Conservation (phyloP, 2,329 filamentous ascomycete species). For the Fusarium luffae region DNA sequence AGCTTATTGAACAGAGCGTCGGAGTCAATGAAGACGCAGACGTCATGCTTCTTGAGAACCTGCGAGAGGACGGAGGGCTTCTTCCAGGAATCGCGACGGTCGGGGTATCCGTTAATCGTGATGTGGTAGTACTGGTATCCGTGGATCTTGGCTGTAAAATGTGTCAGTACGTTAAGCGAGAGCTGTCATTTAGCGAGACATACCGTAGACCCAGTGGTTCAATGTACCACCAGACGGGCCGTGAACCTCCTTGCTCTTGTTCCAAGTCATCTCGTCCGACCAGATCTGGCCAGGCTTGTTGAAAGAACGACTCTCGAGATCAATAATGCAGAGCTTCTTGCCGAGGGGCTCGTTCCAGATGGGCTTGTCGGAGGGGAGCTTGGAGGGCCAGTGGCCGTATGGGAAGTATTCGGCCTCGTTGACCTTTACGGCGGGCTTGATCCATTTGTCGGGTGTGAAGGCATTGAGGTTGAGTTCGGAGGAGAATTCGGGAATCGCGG, state of each 20-base stretch:
- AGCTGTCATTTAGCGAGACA: background rate
- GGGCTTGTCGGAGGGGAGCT: constrained; percentile 43
- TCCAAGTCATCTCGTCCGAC: constrained; percentile 52
- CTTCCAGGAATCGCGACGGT: constrained; percentile 59
- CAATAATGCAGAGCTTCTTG: constrained; percentile 57
- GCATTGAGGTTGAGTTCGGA: constrained; percentile 7
- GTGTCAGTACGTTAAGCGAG: constrained; percentile 31
- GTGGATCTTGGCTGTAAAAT: constrained; percentile 55
- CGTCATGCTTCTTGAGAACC: constrained; percentile 56
- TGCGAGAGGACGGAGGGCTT: constrained; percentile 57
- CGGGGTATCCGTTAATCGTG: constrained; percentile 49
- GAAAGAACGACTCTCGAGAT: constrained; percentile 57
- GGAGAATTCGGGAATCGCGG: constrained; percentile 4
- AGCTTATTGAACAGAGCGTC: constrained; percentile 58
- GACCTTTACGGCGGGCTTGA: constrained; percentile 36
- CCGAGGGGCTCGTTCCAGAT: constrained; percentile 51
- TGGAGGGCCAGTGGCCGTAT: constrained; percentile 50
- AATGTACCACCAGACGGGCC: constrained; percentile 56
- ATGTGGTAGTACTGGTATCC: constrained; percentile 61
- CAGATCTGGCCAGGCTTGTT: constrained; percentile 52
- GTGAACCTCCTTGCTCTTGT: constrained; percentile 47
- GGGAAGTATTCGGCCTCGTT: constrained; percentile 44
- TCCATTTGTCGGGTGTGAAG: constrained; percentile 27
- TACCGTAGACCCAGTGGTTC: constrained; percentile 59
- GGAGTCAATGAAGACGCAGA: constrained; percentile 58